Percentiles rank a stretch among this genome's conserved stretches.
Evolutionary conservation across 1,284 basidiomycete genomes (phyloP).

Genomic region (Moesziomyces sp.): DNA sequence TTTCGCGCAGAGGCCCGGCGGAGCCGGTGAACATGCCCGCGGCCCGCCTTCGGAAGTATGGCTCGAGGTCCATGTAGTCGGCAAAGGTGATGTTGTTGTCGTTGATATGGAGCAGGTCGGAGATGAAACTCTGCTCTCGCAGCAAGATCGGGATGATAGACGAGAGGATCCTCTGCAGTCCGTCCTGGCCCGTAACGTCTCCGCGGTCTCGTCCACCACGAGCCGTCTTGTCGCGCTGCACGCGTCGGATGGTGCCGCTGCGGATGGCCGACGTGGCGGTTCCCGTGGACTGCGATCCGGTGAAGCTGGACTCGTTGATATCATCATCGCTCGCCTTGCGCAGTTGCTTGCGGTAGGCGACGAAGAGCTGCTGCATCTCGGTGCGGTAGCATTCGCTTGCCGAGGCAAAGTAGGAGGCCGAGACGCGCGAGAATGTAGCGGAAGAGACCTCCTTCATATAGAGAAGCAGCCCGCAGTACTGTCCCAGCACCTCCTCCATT

Average conservation of each 20-base stretch:
- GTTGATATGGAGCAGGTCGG: constrained; percentile 86
- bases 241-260: constrained; percentile 48
- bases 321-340: constrained; percentile 55
- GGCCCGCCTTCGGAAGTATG: constrained; percentile 91
- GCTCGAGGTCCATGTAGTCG: constrained; percentile 93
- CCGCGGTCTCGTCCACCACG: constrained; percentile 15
- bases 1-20: constrained; percentile 50
- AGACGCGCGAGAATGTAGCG: constrained; percentile 54
- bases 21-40: constrained; percentile 67
- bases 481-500: constrained; percentile 82
- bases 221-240: constrained; percentile 27
- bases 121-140: constrained; percentile 87
- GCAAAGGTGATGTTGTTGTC: constrained; percentile 87
- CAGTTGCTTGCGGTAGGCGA: constrained; percentile 43
- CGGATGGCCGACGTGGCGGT: constrained; percentile 32
- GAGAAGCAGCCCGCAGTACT: constrained; percentile 88
- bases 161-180: constrained; percentile 79
- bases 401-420: constrained; percentile 55
- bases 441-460: constrained; percentile 88
- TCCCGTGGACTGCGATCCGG: constrained; percentile 10
- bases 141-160: constrained; percentile 81
- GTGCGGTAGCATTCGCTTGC: constrained; percentile 54
- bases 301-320: constrained; percentile 40
- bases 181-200: constrained; percentile 70
- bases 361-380: constrained; percentile 59